Evolutionary conservation across 495 filamentous ascomycete species (phyloP).

Genomic region (Viridothelium virens): DNA sequence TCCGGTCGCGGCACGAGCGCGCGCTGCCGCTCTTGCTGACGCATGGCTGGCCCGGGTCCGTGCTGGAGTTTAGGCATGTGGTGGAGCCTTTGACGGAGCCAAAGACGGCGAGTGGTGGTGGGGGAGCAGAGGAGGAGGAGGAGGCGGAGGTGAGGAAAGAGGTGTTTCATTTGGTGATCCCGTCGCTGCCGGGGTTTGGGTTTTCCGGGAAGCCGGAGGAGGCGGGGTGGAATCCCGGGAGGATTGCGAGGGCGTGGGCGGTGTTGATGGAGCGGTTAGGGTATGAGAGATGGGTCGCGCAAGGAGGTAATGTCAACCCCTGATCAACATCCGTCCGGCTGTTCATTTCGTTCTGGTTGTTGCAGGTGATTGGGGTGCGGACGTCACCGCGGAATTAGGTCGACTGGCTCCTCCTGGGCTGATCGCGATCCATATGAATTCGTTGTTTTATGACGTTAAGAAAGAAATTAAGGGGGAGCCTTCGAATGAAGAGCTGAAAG

Average conservation of each 20-base stretch:
- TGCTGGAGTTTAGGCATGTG: conserved; percentile 11
- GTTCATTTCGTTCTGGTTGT: not conserved
- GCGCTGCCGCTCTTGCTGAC: not conserved
- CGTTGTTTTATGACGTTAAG: conserved; percentile 12
- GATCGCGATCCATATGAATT: conserved; percentile 12
- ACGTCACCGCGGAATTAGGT: conserved; percentile 9
- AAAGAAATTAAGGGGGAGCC: conserved; percentile 1
- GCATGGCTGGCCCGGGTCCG: conserved; percentile 13
- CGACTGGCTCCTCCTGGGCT: conserved; percentile 5
- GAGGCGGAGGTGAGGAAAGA: not conserved
- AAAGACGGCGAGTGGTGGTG: not conserved
- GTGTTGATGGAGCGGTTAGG: conserved; percentile 12
- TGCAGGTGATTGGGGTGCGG: conserved; percentile 10
- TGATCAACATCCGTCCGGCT: not conserved
- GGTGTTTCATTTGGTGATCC: conserved; percentile 11
- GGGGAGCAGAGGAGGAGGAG: not conserved
- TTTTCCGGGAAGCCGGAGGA: conserved; percentile 9
- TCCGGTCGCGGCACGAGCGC: not conserved
- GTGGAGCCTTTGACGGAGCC: not conserved
- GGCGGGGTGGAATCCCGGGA: not conserved
- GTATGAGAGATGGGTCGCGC: conserved; percentile 12
- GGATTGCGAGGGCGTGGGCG: conserved; percentile 10
- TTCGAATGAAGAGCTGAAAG: not conserved
- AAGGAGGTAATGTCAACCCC: conserved; percentile 2
- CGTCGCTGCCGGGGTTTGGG: conserved; percentile 10